A percentile compares a stretch with the other conserved stretches of the same genome.
Evolutionary conservation across 2,329 filamentous ascomycete species (phyloP).

Genomic region (Xylariaceae sp.): DNA sequence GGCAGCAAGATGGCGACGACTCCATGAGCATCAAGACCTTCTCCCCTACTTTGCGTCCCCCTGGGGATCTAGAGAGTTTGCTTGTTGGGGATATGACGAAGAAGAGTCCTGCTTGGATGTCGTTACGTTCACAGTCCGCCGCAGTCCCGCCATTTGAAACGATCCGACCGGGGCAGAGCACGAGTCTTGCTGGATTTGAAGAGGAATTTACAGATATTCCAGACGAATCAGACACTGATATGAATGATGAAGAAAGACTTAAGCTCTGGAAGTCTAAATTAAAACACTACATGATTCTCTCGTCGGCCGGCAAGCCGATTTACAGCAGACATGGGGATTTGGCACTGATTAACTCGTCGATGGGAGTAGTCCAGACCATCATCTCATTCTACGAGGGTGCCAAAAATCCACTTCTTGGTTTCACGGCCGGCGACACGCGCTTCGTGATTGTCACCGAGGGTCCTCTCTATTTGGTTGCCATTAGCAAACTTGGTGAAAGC

Average conservation of each 20-base stretch:
- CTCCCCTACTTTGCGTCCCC: constrained; percentile 56
- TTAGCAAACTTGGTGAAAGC: constrained; percentile 88
- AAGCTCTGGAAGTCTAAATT: constrained; percentile 82
- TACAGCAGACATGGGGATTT: constrained; percentile 94
- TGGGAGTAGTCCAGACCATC: constrained; percentile 93
- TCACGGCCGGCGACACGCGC: constrained; percentile 77
- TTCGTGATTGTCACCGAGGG: constrained; percentile 84
- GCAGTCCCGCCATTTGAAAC: constrained; percentile 57
- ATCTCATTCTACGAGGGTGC: constrained; percentile 91
- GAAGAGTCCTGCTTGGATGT: constrained; percentile 63
- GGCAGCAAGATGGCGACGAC: constrained; percentile 51
- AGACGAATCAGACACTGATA: constrained; percentile 41
- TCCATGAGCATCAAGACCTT: constrained; percentile 62
- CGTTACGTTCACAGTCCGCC: constrained; percentile 59
- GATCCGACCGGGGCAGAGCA: constrained; percentile 36
- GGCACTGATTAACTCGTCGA: constrained; percentile 83
- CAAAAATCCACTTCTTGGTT: constrained; percentile 71
- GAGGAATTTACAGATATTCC: constrained; percentile 74
- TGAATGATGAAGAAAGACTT: constrained; percentile 55
- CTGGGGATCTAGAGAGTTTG: constrained; percentile 74
- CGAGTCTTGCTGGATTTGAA: constrained; percentile 62
- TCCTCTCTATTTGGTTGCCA: constrained; percentile 86
- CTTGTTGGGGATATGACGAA: constrained; percentile 65
- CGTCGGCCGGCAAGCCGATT: constrained; percentile 92
- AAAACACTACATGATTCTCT: constrained; percentile 96